Evolutionary conservation across 768 basidiomycete species (phyloP).

Genomic region (Rhizopogon vesiculosus): DNA sequence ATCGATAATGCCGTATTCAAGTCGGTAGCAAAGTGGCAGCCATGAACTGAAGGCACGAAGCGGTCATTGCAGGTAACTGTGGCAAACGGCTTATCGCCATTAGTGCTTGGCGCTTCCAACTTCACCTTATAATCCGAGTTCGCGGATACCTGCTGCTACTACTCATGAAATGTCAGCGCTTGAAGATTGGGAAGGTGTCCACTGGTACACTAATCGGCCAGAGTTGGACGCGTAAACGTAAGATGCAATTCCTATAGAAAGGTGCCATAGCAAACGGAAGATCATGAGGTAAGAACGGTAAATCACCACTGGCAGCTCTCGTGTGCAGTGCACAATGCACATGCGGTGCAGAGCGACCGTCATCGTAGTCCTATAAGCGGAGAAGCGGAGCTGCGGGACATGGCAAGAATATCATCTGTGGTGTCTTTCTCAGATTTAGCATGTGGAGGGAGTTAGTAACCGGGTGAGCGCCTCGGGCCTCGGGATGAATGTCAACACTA

Average conservation of each 20-base stretch:
- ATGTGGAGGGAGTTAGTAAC: conserved; percentile 34
- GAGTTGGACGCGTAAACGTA: conserved; percentile 14
- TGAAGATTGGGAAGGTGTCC: not conserved
- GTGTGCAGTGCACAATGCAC: too few relatives aligned
- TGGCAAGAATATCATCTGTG: conserved; percentile 8
- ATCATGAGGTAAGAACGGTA: conserved; percentile 17
- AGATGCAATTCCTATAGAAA: conserved; percentile 24
- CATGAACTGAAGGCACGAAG: too few relatives aligned
- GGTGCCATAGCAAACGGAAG: conserved; percentile 35
- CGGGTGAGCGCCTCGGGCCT: conserved; percentile 26
- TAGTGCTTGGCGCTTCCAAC: conserved; percentile 5
- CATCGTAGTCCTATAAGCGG: conserved; percentile 11
- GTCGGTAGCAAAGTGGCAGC: too few relatives aligned
- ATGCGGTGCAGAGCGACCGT: too few relatives aligned
- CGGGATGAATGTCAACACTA: conserved; percentile 31
- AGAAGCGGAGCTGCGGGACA: conserved; percentile 34
- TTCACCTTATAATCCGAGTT: conserved; percentile 13
- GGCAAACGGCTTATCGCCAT: too few relatives aligned
- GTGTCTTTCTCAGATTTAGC: conserved; percentile 33
- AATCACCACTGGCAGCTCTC: conserved; percentile 5
- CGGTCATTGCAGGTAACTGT: too few relatives aligned
- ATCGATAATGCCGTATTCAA: too few relatives aligned
- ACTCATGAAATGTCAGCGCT: conserved; percentile 32
- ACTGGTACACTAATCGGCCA: conserved; percentile 17
- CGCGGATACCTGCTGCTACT: conserved; percentile 3